Evolutionary conservation across 495 filamentous ascomycete species (phyloP), one percentile per base, ranked within the genome.

Genomic region (Aspergillus biplanus): DNA sequence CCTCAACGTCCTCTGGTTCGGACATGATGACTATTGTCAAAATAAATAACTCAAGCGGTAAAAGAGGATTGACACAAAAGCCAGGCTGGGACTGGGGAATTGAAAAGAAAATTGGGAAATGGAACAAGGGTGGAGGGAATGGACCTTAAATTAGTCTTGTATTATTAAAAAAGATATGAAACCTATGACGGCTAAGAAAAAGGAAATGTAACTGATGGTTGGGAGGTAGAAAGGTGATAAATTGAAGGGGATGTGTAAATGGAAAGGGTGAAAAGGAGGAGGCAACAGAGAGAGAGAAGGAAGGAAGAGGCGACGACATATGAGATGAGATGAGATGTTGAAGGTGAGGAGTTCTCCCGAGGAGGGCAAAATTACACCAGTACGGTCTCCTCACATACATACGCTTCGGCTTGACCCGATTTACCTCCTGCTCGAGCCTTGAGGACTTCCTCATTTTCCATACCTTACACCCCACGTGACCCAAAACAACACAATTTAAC

Each of bases 1-100:
- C 96, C 56, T 98, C 96, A 66, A 93, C 88, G 63, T 93, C 92
- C 74, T 96, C 93, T 53, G 86, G 85, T 73, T 96, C 93, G 31
- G 92, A 86, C 92, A 96, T 96, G 60, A 42, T 71, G 65, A 67
- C 59, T 52, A 33, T 44, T 33, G 49, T 39, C n/a, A 18, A 52
- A 7, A 56, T 58, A 31, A 32, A 46, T 34, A 42, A 59, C 16
- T 27, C 11, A 32, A 58, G 18, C 48, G 15, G 52, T 15, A 32
- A 18, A 56, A n/a, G n/a, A 21, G 8, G 57, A 33, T 44, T 54
- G 15, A 54, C 2, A 33, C 32, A 34, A n/a, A 33, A 34, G 21
- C 34, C 11, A n/a, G 12, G 52, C 21, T 27, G 21, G 21, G 21
- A 27, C 21, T 27, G 27, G 15, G 27, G 7, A 12, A 32, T 33